These are phyloP conservation scores for Bolboschoenoplectus hybrid DNA, from an alignment of 202 grass and related monocot genomes.

Conservation along the genomic window DNA sequence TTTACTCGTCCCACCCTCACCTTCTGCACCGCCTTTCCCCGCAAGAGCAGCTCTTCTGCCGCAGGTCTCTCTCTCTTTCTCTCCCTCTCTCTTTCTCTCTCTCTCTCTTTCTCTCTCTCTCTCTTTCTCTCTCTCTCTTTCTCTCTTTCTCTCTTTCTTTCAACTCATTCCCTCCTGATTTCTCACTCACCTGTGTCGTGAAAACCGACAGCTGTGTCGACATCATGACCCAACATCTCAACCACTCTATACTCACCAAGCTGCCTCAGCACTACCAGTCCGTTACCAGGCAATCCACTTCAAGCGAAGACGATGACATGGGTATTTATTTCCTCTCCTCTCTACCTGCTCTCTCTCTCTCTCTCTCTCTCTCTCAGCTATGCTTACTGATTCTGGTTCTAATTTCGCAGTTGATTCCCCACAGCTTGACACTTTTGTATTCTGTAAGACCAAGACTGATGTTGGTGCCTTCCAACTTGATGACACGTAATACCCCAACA, in stretches of 20 bases:
- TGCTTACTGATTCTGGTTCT: not conserved
- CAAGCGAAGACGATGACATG: constrained; percentile 92
- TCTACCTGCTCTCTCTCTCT: not conserved
- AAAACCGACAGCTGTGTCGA: constrained; percentile 45
- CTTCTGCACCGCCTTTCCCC: constrained; percentile 53
- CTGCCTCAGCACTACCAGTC: constrained; percentile 79
- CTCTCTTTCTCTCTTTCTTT: not conserved
- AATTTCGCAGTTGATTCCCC: constrained; percentile 64
- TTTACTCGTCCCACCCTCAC: constrained; percentile 58
- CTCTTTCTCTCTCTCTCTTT: not conserved
- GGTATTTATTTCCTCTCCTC: constrained; percentile 49
- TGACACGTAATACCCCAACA: constrained; percentile 59
- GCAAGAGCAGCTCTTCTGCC: constrained; percentile 64
- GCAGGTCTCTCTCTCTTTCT: constrained; percentile 43
- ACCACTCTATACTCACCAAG: constrained; percentile 61
- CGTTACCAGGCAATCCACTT: constrained; percentile 67
- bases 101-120: not conserved
- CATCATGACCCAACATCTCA: constrained; percentile 75
- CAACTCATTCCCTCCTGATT: not conserved
- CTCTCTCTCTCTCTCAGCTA: not conserved
- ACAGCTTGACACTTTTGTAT: constrained; percentile 77
- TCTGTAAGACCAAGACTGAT: constrained; percentile 88
- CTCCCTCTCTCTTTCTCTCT: not conserved
- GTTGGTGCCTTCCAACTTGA: constrained; percentile 94
- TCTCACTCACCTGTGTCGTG: not conserved